phyloP scores from a whole-genome alignment of 345 rosid species.

The Gossypium anomalum region DNA sequence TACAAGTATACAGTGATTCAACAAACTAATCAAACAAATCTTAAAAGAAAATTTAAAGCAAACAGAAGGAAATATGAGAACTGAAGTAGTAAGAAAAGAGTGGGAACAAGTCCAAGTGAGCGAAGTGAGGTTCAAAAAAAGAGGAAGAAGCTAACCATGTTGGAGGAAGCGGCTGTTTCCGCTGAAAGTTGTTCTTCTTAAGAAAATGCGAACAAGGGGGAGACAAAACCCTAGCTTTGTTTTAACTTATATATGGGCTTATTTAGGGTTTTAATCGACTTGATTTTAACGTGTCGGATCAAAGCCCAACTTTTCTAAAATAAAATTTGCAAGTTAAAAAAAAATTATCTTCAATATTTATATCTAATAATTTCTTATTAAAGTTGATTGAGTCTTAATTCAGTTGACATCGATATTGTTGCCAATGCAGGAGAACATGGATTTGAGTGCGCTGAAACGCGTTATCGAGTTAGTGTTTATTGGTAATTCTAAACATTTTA shows the following conservation, averaged over 20 bases:
- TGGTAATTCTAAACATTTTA: too few species aligned
- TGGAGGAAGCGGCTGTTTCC: not conserved
- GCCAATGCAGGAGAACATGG: rapidly evolving
- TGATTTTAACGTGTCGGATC: not conserved
- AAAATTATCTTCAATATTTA: too few species aligned
- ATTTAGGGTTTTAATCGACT: not conserved
- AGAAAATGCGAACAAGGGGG: not conserved
- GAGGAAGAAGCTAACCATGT: not conserved
- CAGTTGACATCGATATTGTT: too few species aligned
- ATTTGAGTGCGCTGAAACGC: too few species aligned
- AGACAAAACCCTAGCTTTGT: not conserved
- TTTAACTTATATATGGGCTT: not conserved
- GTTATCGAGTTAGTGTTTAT: too few species aligned
- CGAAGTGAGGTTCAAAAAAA: not conserved
- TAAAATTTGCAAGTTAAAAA: too few species aligned
- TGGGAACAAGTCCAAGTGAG: not conserved
- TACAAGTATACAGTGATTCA: not conserved
- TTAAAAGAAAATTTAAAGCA: not conserved
- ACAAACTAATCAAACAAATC: not conserved
- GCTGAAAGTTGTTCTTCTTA: not conserved
- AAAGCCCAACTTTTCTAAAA: not conserved
- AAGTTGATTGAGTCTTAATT: too few species aligned
- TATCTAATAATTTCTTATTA: too few species aligned
- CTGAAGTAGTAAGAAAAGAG: not conserved
- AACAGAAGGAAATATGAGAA: not conserved